phyloP scores from a whole-genome alignment of 192 early-diverging fungal genomes.

The Coemansia sp. region DNA sequence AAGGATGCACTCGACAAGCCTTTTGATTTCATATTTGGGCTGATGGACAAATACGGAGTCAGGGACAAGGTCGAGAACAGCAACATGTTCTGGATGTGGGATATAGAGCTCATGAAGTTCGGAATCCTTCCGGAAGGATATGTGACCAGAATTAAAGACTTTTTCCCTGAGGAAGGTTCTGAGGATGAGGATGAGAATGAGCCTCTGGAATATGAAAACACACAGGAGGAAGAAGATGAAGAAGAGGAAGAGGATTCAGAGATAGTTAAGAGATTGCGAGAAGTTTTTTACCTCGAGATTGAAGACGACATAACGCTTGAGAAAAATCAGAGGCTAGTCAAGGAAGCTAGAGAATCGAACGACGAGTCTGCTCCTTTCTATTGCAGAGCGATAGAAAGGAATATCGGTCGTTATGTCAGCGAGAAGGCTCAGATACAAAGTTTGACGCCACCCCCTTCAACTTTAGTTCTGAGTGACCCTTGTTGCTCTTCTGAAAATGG shows the following conservation, averaged over 20 bases:
- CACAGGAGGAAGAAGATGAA: neutral
- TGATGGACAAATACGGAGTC: neutral
- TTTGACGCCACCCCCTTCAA: too few species aligned
- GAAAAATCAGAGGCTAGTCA: neutral
- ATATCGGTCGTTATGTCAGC: too few species aligned
- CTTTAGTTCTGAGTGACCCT: too few species aligned
- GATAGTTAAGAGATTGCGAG: neutral
- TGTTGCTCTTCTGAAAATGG: too few species aligned
- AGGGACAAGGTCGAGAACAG: neutral
- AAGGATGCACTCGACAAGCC: neutral
- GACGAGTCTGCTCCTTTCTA: neutral
- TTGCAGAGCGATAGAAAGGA: too few species aligned
- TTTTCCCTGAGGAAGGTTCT: neutral
- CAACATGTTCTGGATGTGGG: neutral
- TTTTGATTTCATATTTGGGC: neutral
- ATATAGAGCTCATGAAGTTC: neutral
- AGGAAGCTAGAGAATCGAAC: neutral
- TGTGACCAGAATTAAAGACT: neutral
- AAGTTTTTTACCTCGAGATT: neutral
- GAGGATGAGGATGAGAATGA: neutral
- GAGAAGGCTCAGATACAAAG: too few species aligned
- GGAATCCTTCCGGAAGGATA: neutral
- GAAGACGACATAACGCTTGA: neutral
- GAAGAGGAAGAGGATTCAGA: neutral
- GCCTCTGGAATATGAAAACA: neutral